phyloP scores from a whole-genome alignment of 2,329 filamentous ascomycete species.

The Alternaria dauci region DNA sequence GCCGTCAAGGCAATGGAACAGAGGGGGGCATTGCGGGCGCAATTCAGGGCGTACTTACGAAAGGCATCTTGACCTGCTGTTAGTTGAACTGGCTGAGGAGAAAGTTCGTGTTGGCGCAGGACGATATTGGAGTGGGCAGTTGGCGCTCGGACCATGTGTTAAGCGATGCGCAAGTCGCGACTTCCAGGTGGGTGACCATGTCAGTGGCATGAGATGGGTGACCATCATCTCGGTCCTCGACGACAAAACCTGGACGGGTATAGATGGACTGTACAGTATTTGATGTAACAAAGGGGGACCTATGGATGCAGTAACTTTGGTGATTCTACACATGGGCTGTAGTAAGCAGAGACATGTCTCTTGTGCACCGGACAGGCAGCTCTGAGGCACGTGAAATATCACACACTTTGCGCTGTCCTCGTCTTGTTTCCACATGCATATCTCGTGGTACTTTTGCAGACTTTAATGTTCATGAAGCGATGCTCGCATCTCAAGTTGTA shows the following conservation, averaged over 20 bases:
- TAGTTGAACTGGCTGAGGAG: conserved; percentile 37
- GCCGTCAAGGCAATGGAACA: conserved; percentile 27
- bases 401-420: neutral
- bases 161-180: conserved; percentile 24
- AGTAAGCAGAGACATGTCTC: neutral
- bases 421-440: neutral
- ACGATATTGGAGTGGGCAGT: conserved; percentile 23
- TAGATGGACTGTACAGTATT: fast-evolving
- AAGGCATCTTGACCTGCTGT: conserved; percentile 55
- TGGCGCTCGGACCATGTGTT: conserved; percentile 19
- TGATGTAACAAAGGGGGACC: no score
- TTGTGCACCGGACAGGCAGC: neutral
- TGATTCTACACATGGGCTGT: neutral
- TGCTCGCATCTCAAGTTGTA: conserved; percentile 7
- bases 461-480: neutral
- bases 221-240: neutral
- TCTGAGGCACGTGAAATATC: neutral
- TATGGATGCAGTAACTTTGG: neutral
- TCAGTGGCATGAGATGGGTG: conserved; percentile 9
- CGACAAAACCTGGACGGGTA: neutral
- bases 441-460: neutral
- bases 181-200: conserved; percentile 20
- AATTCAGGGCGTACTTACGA: conserved; percentile 54
- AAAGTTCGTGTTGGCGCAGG: conserved; percentile 31
- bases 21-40: conserved; percentile 14